A percentile compares a stretch with the other conserved stretches of the same genome.
These are phyloP conservation scores for Wickerhamiella galacta DNA, from an alignment of 805 yeast genomes.

Conservation along the genomic window DNA sequence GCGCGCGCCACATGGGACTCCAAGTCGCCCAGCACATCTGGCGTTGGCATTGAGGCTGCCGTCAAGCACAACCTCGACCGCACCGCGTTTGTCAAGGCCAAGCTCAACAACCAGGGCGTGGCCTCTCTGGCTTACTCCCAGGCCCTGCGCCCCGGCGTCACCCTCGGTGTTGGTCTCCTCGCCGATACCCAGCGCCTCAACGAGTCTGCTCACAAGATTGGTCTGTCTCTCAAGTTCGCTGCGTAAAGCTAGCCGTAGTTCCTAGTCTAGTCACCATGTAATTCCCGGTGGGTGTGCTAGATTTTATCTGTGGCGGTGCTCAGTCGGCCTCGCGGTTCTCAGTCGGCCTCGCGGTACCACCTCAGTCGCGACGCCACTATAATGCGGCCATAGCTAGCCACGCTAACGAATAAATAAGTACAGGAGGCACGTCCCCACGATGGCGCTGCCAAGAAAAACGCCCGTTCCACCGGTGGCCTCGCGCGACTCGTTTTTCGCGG, in stretches of 20 bases:
- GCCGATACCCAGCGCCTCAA: conserved; percentile 88
- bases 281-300: too few relatives aligned
- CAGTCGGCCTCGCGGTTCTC: too few relatives aligned
- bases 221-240: conserved; percentile 83
- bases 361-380: too few relatives aligned
- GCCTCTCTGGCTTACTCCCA: conserved; percentile 90
- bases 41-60: conserved; percentile 88
- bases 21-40: conserved; percentile 48
- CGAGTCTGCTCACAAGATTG: conserved; percentile 96
- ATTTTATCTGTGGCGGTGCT: too few relatives aligned
- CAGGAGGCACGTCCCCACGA: background rate
- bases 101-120: conserved; percentile 89
- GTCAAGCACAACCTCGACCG: conserved; percentile 84
- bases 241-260: conserved; percentile 42
- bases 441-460: background rate
- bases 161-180: conserved; percentile 91
- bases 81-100: conserved; percentile 85
- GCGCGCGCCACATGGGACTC: conserved; percentile 95
- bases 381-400: background rate
- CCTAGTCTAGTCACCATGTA: too few relatives aligned
- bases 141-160: conserved; percentile 88
- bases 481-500: conserved; percentile 6
- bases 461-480: background rate
- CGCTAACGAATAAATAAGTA: background rate
- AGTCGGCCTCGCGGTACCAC: too few relatives aligned